Evolutionary conservation across 352 stramenopile species (phyloP).

Genomic region (Thalassiosira exigua): DNA sequence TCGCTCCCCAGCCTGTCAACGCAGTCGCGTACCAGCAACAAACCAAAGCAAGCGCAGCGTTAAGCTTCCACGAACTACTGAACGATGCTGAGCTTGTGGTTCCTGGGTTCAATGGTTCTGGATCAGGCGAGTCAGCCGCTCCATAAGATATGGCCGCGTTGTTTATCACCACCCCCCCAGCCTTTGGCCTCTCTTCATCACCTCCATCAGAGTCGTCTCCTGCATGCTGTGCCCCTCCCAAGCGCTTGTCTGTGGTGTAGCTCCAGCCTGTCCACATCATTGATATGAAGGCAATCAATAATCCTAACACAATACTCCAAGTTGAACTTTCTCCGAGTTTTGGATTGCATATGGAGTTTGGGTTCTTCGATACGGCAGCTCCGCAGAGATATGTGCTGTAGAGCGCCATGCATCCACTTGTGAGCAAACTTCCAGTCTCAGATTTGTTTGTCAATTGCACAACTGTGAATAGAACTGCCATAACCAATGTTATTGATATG

Average conservation of each 20-base stretch:
- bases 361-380: constrained; percentile 83
- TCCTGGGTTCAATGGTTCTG: constrained; percentile 5
- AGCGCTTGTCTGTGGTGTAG: constrained; percentile 64
- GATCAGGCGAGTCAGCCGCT: constrained; percentile 18
- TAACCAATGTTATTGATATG: constrained; percentile 89
- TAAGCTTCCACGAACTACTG: constrained; percentile 92
- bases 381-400: constrained; percentile 84
- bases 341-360: constrained; percentile 80
- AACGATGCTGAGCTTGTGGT: constrained; percentile 34
- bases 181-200: constrained; percentile 37
- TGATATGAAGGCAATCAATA: constrained; percentile 73
- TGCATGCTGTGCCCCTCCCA: constrained; percentile 28
- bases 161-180: constrained; percentile 40
- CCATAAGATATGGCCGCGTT: constrained; percentile 34
- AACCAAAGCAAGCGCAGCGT: constrained; percentile 90
- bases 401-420: constrained; percentile 67
- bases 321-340: constrained; percentile 73
- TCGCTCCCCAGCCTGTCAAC: constrained; percentile 93
- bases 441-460: constrained; percentile 79
- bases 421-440: constrained; percentile 79
- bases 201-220: constrained; percentile 7
- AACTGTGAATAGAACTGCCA: constrained; percentile 74
- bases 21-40: constrained; percentile 94
- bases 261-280: constrained; percentile 78
- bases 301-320: constrained; percentile 77